Conservation (phyloP, 2,329 filamentous ascomycete genomes). For the Pezicula neosporulosa region DNA sequence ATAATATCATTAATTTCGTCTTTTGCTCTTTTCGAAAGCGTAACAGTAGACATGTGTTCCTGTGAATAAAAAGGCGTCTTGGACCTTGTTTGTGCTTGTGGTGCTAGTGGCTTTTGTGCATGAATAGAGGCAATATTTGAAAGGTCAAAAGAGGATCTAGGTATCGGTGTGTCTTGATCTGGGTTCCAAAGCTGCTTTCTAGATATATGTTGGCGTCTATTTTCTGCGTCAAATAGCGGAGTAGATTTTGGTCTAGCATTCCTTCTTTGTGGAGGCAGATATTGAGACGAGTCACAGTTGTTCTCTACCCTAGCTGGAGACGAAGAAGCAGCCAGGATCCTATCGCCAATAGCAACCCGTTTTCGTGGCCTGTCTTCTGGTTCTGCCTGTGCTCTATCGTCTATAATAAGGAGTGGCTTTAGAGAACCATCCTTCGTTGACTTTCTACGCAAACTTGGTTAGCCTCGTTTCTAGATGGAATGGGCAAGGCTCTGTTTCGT, state of each 20-base stretch:
- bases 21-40: not conserved
- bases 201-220: conserved; percentile 6
- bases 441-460: conserved; percentile 6
- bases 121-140: conserved; percentile 24
- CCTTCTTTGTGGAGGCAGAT: conserved; percentile 18
- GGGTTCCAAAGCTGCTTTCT: conserved; percentile 23
- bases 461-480: conserved; percentile 8
- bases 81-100: conserved; percentile 10
- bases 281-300: conserved; percentile 14
- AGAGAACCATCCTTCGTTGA: conserved; percentile 14
- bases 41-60: no score
- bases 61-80: conserved; percentile 10
- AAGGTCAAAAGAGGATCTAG: conserved; percentile 19
- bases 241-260: conserved; percentile 18
- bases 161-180: conserved; percentile 13
- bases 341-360: conserved; percentile 21
- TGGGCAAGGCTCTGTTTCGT: not conserved
- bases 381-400: conserved; percentile 5
- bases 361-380: conserved; percentile 20
- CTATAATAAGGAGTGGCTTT: conserved; percentile 12
- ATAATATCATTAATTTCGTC: conserved; percentile 43
- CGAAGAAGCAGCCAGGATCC: conserved; percentile 22
- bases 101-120: conserved; percentile 15
- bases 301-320: conserved; percentile 8
- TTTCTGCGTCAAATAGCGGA: conserved; percentile 9